Conservation (phyloP, 768 basidiomycete genomes). For the Mrakia gelida region DNA sequence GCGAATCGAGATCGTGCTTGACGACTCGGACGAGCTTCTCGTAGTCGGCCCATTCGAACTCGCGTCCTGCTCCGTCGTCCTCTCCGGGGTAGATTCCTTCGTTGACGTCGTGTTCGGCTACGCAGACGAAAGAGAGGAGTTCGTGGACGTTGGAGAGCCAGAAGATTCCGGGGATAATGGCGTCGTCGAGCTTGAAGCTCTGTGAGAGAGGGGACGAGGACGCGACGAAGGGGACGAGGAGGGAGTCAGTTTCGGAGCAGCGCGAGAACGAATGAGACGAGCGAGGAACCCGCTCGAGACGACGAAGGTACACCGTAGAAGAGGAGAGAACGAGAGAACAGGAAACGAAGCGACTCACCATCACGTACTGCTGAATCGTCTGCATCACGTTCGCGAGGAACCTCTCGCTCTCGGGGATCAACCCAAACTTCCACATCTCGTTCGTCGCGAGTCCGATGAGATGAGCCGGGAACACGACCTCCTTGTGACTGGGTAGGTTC, state of each 20-base stretch:
- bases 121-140: conserved; percentile 96
- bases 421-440: conserved; percentile 99
- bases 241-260: neutral
- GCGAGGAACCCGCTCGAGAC: no score
- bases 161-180: conserved; percentile 93
- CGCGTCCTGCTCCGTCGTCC: conserved; percentile 73
- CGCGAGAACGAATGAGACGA: no score
- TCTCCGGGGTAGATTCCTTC: conserved; percentile 96
- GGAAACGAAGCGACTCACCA: conserved; percentile 62
- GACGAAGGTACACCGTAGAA: no score
- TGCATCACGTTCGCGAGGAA: conserved; percentile 99
- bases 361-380: conserved; percentile 91
- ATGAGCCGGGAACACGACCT: conserved; percentile 97
- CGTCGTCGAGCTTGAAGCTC: conserved; percentile 80
- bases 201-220: conserved; percentile 28
- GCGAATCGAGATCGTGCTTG: conserved; percentile 94
- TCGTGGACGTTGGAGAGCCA: conserved; percentile 99
- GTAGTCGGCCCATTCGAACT: conserved; percentile 95
- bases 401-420: conserved; percentile 92
- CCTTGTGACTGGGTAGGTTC: conserved; percentile 89
- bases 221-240: neutral
- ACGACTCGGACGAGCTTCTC: conserved; percentile 95
- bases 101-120: conserved; percentile 97
- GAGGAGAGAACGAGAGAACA: no score
- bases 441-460: conserved; percentile 97